Conservation (phyloP, 176 grass and related monocot species). For the Neostapfia colusana region DNA sequence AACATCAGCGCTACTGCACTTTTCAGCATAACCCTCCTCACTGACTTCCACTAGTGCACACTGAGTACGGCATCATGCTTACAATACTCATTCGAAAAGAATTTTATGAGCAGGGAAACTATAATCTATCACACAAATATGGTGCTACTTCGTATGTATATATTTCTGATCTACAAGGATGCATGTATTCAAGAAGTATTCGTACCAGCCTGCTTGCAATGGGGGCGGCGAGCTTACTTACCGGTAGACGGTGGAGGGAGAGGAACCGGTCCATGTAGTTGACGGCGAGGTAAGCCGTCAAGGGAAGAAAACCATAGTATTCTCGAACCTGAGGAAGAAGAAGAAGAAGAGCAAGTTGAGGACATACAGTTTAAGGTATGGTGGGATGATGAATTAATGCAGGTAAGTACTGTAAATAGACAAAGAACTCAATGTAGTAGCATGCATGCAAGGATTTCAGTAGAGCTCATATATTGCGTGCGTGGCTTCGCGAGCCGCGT, state of each 20-base stretch:
- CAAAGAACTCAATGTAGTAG: not conserved
- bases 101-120: not conserved
- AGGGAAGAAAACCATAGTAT: conserved; percentile 70
- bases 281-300: conserved; percentile 95
- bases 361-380: not conserved
- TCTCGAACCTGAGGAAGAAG: conserved; percentile 55
- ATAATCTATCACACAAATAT: not conserved
- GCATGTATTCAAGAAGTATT: not conserved
- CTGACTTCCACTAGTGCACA: conserved; percentile 30
- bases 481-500: not conserved
- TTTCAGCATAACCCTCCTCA: conserved; percentile 32
- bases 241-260: conserved; percentile 66
- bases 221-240: conserved; percentile 19
- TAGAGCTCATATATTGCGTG: not conserved
- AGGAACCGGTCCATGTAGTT: conserved; percentile 99
- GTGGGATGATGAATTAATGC: too few relatives aligned
- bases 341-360: not conserved
- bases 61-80: not conserved
- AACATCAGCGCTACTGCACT: conserved; percentile 43
- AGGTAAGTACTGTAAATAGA: too few relatives aligned
- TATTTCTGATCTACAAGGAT: not conserved
- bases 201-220: not conserved
- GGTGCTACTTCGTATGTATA: conserved; percentile 19
- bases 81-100: conserved; percentile 10
- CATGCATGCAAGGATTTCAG: conserved; percentile 5